Evolutionary conservation across 1,284 basidiomycete genomes (phyloP).

Genomic region (Apiotrichum sp.): DNA sequence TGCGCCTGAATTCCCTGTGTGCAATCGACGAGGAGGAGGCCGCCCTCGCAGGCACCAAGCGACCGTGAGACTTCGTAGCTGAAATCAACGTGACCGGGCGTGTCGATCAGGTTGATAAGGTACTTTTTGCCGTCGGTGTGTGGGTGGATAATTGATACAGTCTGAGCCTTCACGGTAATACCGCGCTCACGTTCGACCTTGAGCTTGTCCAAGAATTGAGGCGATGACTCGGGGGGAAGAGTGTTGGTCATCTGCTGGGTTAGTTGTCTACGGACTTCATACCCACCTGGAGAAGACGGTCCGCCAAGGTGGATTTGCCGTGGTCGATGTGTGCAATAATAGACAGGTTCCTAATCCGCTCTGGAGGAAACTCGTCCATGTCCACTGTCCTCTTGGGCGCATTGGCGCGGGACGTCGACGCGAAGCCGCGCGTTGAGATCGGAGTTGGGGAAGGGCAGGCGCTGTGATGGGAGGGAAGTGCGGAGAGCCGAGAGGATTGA

Average conservation of each 20-base stretch:
- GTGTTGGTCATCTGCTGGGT: conserved; percentile 71
- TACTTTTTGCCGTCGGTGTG: conserved; percentile 57
- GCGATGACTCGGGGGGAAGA: conserved; percentile 58
- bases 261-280: not conserved
- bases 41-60: conserved; percentile 88
- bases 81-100: conserved; percentile 95
- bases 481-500: not conserved
- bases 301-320: conserved; percentile 87
- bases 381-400: conserved; percentile 39
- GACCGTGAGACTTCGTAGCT: conserved; percentile 93
- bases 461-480: not conserved
- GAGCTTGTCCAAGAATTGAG: conserved; percentile 89
- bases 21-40: conserved; percentile 83
- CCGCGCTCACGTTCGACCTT: conserved; percentile 77
- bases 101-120: conserved; percentile 94
- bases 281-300: conserved; percentile 66
- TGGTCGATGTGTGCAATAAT: conserved; percentile 92
- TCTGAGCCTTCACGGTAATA: conserved; percentile 77
- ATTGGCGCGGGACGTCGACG: not conserved
- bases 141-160: conserved; percentile 78
- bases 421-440: conserved; percentile 2
- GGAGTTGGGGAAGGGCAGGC: not conserved
- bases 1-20: conserved; percentile 96
- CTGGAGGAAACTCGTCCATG: conserved; percentile 67
- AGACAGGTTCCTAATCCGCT: conserved; percentile 81